Percentiles rank a stretch among this genome's conserved stretches.
These are phyloP conservation scores for Coleophoma eucalyptorum DNA, from an alignment of 2,329 filamentous ascomycete genomes.

Conservation along the genomic window DNA sequence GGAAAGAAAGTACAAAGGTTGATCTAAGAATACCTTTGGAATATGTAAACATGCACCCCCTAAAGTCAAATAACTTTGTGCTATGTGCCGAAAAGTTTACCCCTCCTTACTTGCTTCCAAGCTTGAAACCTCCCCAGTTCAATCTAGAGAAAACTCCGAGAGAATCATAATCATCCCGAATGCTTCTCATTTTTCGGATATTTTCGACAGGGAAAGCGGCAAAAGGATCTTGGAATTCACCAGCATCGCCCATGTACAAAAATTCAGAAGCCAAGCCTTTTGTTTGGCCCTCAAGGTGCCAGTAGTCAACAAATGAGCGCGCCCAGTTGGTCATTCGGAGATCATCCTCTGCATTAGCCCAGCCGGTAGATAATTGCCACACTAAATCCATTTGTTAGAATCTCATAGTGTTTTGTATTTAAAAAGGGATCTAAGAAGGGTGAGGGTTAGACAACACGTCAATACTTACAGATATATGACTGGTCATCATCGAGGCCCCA, in stretches of 20 bases:
- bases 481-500: conserved; percentile 30
- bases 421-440: neutral
- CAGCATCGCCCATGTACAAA: conserved; percentile 2
- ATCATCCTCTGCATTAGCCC: conserved; percentile 31
- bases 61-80: too few relatives aligned
- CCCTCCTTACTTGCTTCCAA: neutral
- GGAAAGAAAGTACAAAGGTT: too few relatives aligned
- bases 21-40: too few relatives aligned
- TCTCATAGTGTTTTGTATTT: neutral
- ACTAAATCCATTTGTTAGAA: conserved; percentile 16
- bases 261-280: conserved; percentile 2
- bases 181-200: conserved; percentile 9
- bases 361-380: conserved; percentile 35
- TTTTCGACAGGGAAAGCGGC: neutral
- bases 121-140: conserved; percentile 22
- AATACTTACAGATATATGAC: conserved; percentile 26
- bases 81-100: too few relatives aligned
- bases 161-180: conserved; percentile 19
- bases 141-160: conserved; percentile 20
- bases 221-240: neutral
- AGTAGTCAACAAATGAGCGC: conserved; percentile 21
- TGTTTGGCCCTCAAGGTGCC: conserved; percentile 27
- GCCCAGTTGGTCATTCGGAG: conserved; percentile 30
- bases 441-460: neutral
- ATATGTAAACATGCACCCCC: too few relatives aligned